Conservation (phyloP, 306 rosid species). For the Corylus avellana region DNA sequence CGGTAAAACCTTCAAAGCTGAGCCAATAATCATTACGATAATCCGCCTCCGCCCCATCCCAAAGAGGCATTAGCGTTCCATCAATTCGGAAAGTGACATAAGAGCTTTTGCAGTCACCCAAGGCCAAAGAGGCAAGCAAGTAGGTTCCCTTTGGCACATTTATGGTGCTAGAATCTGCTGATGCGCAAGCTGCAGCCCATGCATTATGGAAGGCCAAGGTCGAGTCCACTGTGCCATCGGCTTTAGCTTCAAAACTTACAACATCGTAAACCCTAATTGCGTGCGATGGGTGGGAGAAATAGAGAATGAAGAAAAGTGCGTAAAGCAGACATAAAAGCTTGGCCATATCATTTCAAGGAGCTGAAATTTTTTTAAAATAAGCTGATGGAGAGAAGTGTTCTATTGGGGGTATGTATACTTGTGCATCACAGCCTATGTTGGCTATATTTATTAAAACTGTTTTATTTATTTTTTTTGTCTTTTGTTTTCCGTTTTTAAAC, state of each 20-base stretch:
- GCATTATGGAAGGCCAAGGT: constrained; percentile 36
- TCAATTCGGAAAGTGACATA: constrained; percentile 21
- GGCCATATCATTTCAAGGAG: constrained; percentile 18
- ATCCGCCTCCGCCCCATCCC: constrained; percentile 20
- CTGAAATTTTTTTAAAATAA: constrained; percentile 18
- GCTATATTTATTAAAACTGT: no score
- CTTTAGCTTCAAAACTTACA: constrained; percentile 46
- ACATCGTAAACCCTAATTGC: constrained; percentile 35
- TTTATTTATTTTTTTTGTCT: no score
- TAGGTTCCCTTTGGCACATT: constrained; percentile 47
- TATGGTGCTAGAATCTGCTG: constrained; percentile 11
- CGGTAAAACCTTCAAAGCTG: constrained; percentile 27
- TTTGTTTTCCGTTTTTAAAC: no score
- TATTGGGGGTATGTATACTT: no score
- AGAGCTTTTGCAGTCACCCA: constrained; percentile 25
- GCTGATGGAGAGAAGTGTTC: not conserved
- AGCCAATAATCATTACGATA: constrained; percentile 18
- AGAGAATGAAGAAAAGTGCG: not conserved
- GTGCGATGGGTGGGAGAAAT: not conserved
- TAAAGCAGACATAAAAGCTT: not conserved
- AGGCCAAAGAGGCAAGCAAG: constrained; percentile 22
- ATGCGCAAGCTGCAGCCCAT: constrained; percentile 48
- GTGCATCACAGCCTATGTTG: no score
- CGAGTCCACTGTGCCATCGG: constrained; percentile 40
- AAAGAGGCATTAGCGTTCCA: constrained; percentile 17